phyloP scores from a whole-genome alignment of 768 basidiomycete genomes.

The Tylopilus rubrobrunneus region DNA sequence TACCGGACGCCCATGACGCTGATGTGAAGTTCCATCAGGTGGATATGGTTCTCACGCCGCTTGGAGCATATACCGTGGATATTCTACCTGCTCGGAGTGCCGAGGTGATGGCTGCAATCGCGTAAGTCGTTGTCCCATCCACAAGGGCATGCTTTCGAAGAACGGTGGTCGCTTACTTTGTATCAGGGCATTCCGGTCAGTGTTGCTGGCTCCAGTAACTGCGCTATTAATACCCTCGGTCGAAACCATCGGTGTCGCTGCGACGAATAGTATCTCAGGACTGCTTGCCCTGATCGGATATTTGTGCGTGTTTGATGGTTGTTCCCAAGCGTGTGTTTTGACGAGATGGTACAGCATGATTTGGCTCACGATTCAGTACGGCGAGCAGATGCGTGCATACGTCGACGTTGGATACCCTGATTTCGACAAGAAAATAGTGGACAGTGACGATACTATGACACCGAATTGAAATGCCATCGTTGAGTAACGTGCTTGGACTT shows the following conservation, averaged over 20 bases:
- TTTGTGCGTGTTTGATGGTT: conserved; percentile 37
- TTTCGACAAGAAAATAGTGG: conserved; percentile 4
- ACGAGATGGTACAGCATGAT: conserved; percentile 38
- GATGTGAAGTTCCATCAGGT: conserved; percentile 35
- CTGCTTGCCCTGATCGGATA: conserved; percentile 48
- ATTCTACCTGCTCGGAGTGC: conserved; percentile 58
- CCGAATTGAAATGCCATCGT: neutral
- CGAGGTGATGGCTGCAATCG: conserved; percentile 55
- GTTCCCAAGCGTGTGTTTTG: neutral
- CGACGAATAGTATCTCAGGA: conserved; percentile 46
- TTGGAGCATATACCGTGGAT: conserved; percentile 56
- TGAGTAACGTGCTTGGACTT: neutral
- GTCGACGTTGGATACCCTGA: conserved; percentile 53
- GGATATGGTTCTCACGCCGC: conserved; percentile 53
- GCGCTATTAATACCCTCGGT: conserved; percentile 39
- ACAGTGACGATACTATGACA: neutral
- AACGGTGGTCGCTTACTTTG: neutral
- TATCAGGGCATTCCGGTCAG: conserved; percentile 20
- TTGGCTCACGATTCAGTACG: conserved; percentile 39
- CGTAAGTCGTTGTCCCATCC: conserved; percentile 36
- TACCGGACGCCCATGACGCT: neutral
- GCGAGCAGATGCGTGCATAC: conserved; percentile 46
- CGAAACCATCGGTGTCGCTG: conserved; percentile 46
- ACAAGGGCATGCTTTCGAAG: neutral
- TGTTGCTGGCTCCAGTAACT: conserved; percentile 14